A percentile compares a stretch with the other conserved stretches of the same genome.
Evolutionary conservation across 2,329 filamentous ascomycete genomes (phyloP).

Genomic region (Aspergillus unguis): DNA sequence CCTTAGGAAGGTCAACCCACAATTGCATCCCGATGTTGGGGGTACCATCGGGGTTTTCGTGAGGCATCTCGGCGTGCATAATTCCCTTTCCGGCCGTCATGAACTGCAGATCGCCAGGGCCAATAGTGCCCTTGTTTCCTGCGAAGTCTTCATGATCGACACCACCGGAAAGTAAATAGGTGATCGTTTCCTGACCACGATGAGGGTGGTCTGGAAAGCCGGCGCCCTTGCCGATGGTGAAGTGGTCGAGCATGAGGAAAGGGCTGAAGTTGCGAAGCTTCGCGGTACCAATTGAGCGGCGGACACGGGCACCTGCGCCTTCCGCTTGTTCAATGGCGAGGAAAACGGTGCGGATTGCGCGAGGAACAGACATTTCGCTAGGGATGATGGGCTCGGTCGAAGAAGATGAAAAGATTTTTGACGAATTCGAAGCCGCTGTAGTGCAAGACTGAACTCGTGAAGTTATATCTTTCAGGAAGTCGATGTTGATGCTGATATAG

Average conservation of each 20-base stretch:
- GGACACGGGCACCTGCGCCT: conserved; percentile 80
- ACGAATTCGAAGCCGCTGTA: conserved; percentile 8
- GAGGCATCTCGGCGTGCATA: conserved; percentile 94
- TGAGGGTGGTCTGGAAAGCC: conserved; percentile 87
- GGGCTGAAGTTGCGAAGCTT: conserved; percentile 82
- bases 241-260: conserved; percentile 96
- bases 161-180: conserved; percentile 79
- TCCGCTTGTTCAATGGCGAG: conserved; percentile 82
- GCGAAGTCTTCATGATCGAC: conserved; percentile 93
- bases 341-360: conserved; percentile 79
- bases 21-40: conserved; percentile 86
- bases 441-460: conserved; percentile 17
- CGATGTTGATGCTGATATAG: conserved; percentile 19
- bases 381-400: conserved; percentile 32
- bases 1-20: conserved; percentile 85
- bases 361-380: conserved; percentile 62
- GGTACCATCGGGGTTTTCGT: conserved; percentile 69
- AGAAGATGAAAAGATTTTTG: neutral
- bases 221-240: conserved; percentile 72
- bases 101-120: conserved; percentile 88
- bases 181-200: conserved; percentile 84
- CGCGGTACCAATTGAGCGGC: conserved; percentile 81
- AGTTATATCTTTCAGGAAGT: conserved; percentile 14
- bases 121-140: conserved; percentile 78
- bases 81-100: conserved; percentile 94